A percentile compares a stretch with the other conserved stretches of the same genome.
These are phyloP conservation scores for Monascus purpureus DNA, from an alignment of 495 filamentous ascomycete genomes.

Conservation along the genomic window DNA sequence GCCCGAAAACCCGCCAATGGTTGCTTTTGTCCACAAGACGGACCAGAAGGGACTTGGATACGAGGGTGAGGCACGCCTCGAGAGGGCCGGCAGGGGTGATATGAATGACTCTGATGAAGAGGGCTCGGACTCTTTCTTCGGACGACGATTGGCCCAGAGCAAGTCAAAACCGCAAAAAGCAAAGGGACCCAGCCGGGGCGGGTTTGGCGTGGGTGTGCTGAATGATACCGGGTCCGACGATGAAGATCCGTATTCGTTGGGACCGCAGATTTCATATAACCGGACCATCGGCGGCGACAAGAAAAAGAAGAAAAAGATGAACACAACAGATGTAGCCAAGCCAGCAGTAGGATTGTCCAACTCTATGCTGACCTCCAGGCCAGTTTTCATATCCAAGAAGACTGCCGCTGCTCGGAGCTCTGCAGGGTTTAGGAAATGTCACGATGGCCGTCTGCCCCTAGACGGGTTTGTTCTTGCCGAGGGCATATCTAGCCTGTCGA, in stretches of 20 bases:
- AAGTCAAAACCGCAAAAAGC: slow-evolving; percentile 26
- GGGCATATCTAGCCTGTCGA: slow-evolving; percentile 33
- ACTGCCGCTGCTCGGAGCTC: slow-evolving; percentile 38
- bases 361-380: slow-evolving; percentile 51
- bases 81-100: slow-evolving; percentile 12
- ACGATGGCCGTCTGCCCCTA: slow-evolving; percentile 76
- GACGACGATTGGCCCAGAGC: slow-evolving; percentile 16
- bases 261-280: slow-evolving; percentile 85
- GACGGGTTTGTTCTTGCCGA: slow-evolving; percentile 75
- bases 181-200: slow-evolving; percentile 41
- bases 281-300: slow-evolving; percentile 71
- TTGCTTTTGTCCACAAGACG: slow-evolving; percentile 59
- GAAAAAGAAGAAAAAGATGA: slow-evolving; percentile 57
- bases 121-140: slow-evolving; percentile 30
- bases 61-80: slow-evolving; percentile 48
- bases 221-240: slow-evolving; percentile 98
- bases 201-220: slow-evolving; percentile 77
- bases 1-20: slow-evolving; percentile 69
- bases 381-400: slow-evolving; percentile 71
- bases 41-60: slow-evolving; percentile 77
- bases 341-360: slow-evolving; percentile 36
- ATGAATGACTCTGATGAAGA: slow-evolving; percentile 36
- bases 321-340: slow-evolving; percentile 22
- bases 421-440: slow-evolving; percentile 58
- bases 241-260: slow-evolving; percentile 87